Evolutionary conservation across 106 monocot genomes (phyloP), one percentile per base, ranked within the genome.

Genomic region (Triglochin maritima): DNA sequence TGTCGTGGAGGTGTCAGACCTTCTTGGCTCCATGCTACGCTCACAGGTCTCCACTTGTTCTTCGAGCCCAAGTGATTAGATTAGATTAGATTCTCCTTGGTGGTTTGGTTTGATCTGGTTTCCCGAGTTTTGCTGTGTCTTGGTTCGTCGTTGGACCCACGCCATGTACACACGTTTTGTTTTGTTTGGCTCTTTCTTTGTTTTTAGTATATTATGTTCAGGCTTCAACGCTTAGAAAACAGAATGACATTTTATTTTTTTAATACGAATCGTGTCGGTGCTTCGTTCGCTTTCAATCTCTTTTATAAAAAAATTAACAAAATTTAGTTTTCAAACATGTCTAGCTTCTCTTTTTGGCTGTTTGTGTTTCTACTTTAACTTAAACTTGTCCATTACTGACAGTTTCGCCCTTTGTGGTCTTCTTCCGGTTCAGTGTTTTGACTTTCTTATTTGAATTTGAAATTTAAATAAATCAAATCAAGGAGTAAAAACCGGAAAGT

Each of bases 21-120:
- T 10, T 62, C 79, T 74, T 85, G 85, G 85, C 78, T 81, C 42
- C 81, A 78, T 72, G 71, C 78, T 17, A 68, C 85, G 2, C 75
- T 85, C 44, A 64, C 71, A 78, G 85, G 81, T 85, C 13, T 57
- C 51, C 43, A 14, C 64, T 49, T 5, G 10, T 8, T 11, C 14
- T 45, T 44, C n/a, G 45, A 63, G 46, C 15, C 13, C 63, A n/a
- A 44, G 42, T 1, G 9, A 9, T 46, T 46, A 5, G 12, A 47
- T 44, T 46, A 47, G 11, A 14, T 47, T 44, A 13, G 63, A 44
- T 46, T 63, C 44, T 9, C 14, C 2, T 7, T 0, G 5, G 29
- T 44, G 14, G 59, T 29, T 59, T 59, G 29, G 29, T 29, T 60
- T 42, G 47, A 7, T 9, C 13, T 64, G 62, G 11, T 62, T 62